phyloP scores from a whole-genome alignment of 78 protist species.

The Monocercomonoides exilis region DNA sequence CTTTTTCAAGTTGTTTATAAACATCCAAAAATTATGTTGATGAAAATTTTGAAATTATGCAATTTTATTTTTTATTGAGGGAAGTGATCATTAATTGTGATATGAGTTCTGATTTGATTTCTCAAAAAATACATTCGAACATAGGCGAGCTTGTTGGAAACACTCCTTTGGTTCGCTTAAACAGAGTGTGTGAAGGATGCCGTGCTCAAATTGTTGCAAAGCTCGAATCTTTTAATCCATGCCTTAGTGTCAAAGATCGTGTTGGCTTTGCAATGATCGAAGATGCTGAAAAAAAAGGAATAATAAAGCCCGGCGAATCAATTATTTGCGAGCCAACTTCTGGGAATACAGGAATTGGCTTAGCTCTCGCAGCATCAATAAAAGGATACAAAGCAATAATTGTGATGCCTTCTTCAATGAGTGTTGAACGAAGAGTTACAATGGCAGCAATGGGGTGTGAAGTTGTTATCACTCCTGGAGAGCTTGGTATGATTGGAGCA shows the following conservation, averaged over 20 bases:
- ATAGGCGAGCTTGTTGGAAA: slow-evolving; percentile 76
- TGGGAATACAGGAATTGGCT: slow-evolving; percentile 23
- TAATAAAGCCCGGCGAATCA: background rate
- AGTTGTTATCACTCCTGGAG: slow-evolving; percentile 28
- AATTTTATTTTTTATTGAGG: too few species aligned
- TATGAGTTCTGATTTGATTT: too few species aligned
- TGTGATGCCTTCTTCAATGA: slow-evolving; percentile 67
- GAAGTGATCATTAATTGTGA: too few species aligned
- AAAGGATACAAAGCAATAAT: slow-evolving; percentile 42
- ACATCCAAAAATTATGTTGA: too few species aligned
- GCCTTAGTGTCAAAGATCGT: slow-evolving; percentile 14
- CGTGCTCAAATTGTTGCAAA: slow-evolving; percentile 28
- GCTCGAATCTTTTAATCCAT: slow-evolving; percentile 44
- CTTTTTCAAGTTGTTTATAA: too few species aligned
- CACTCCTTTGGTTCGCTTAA: slow-evolving; percentile 84
- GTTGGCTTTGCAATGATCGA: slow-evolving; percentile 29
- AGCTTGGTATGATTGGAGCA: slow-evolving; percentile 40
- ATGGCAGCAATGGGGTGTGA: slow-evolving; percentile 4
- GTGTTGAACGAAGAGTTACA: slow-evolving; percentile 31
- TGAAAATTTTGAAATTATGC: too few species aligned
- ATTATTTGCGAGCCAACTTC: slow-evolving; percentile 18
- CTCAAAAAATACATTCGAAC: too few species aligned
- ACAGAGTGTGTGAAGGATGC: slow-evolving; percentile 38
- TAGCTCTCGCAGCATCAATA: background rate
- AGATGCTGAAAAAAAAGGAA: slow-evolving; percentile 30